A percentile compares a stretch with the other conserved stretches of the same genome.
phyloP scores from a whole-genome alignment of 2,329 filamentous ascomycete species.

The Microcera coccophila region DNA sequence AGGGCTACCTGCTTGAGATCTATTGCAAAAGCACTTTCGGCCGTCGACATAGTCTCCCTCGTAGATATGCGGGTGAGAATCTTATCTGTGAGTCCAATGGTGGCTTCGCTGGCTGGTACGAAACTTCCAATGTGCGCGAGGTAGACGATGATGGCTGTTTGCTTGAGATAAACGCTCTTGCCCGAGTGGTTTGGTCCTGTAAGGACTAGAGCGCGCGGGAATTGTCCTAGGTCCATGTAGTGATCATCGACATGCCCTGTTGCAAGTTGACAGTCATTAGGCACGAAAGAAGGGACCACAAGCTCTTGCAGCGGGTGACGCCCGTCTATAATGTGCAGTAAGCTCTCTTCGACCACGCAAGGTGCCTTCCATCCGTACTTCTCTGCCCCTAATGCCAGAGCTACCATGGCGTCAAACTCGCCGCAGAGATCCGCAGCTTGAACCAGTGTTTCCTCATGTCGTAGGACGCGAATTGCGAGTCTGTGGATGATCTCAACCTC shows the following conservation, averaged over 20 bases:
- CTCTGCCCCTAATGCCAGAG: slow-evolving; percentile 71
- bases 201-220: slow-evolving; percentile 65
- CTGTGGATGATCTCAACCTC: slow-evolving; percentile 86
- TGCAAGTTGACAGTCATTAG: slow-evolving; percentile 71
- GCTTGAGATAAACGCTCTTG: slow-evolving; percentile 94
- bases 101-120: slow-evolving; percentile 74
- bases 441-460: slow-evolving; percentile 63
- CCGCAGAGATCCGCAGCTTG: slow-evolving; percentile 75
- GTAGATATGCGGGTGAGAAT: slow-evolving; percentile 85
- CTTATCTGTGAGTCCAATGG: slow-evolving; percentile 84
- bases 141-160: slow-evolving; percentile 85
- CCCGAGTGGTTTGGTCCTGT: slow-evolving; percentile 96
- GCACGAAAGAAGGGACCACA: slow-evolving; percentile 72
- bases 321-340: slow-evolving; percentile 71
- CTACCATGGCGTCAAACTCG: slow-evolving; percentile 80
- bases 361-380: slow-evolving; percentile 71
- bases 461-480: slow-evolving; percentile 66
- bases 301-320: slow-evolving; percentile 85
- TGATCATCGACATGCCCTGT: slow-evolving; percentile 49
- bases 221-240: background rate
- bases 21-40: slow-evolving; percentile 64
- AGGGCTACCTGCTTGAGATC: slow-evolving; percentile 85
- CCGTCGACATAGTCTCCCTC: slow-evolving; percentile 56
- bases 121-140: slow-evolving; percentile 91
- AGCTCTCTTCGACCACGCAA: slow-evolving; percentile 63